Base-by-base conservation (phyloP, 75 land plant species). In the Chamaecyparis obtusa region DNA sequence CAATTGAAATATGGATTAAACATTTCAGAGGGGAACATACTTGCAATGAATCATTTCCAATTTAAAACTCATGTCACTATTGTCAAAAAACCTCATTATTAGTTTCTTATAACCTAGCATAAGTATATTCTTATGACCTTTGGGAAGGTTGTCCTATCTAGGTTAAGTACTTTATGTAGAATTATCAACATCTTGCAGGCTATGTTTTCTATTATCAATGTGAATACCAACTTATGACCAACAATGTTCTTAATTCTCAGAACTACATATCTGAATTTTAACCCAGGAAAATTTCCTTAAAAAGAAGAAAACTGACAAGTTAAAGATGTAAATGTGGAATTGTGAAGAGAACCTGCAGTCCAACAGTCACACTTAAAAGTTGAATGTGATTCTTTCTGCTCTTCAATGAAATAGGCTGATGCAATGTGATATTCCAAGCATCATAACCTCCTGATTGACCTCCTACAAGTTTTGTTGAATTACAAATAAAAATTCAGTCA, bases 301-400 rank as follows among this genome's bases (percentile, higher is more conserved):
- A 2, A 41, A 46, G 46, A 39, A 79, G 24, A 79, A 79, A 79
- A 79, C 17, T 79, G 19, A 39, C 36, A 10, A 76, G 10, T 39
- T 39, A 9, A 41, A 41, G 6, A 41, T 79, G 8, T 64, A 41
- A 21, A 41, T 51, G 55, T 51, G 16, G 82, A 79, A 48, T 79
- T 79, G 41, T 4, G 10, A 79, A 79, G 82, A 79, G 9, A 84
- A 97, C 99, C 98, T 97, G 97, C 72, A 98, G 89, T 48, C 99
- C 99, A 56, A 98, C 95, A 13, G 99, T 98, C 89, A 91, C 89
- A 87, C 97, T 94, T 71, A 98, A 86, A 36, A 98, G 92, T 88
- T 94, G 97, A 86, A 98, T 92, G n/a, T 21, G 88, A 88, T 96
- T 96, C 15, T 74, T 92, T 69, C 97, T 97, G 39, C 86, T 56